A percentile compares a stretch with the other conserved stretches of the same genome.
phyloP scores from a whole-genome alignment of 2,329 filamentous ascomycete species.

The Lecanicillium sp. region DNA sequence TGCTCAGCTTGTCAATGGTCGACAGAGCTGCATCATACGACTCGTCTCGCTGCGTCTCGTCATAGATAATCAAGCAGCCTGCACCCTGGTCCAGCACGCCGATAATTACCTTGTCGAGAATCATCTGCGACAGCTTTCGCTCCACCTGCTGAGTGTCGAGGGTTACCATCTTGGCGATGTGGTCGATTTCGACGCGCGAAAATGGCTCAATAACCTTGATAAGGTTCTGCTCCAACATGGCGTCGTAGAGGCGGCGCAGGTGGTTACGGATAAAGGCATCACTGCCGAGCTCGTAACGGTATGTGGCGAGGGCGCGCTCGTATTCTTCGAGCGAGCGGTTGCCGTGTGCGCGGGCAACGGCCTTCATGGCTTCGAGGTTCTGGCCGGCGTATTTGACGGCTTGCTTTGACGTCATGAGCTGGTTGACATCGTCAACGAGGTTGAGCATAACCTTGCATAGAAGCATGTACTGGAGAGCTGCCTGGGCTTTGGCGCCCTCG shows the following conservation, averaged over 20 bases:
- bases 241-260: constrained; percentile 89
- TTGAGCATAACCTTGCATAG: constrained; percentile 99
- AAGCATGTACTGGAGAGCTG: constrained; percentile 97
- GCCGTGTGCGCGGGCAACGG: constrained; percentile 87
- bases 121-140: constrained; percentile 98
- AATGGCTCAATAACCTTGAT: constrained; percentile 99
- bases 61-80: constrained; percentile 94
- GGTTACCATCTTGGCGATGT: constrained; percentile 96
- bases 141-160: constrained; percentile 95
- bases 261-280: constrained; percentile 97
- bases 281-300: constrained; percentile 86
- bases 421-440: constrained; percentile 89
- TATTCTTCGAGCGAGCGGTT: constrained; percentile 97
- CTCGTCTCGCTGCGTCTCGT: constrained; percentile 88
- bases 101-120: constrained; percentile 96
- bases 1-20: constrained; percentile 95
- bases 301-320: constrained; percentile 81
- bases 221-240: constrained; percentile 98
- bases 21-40: constrained; percentile 89
- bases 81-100: constrained; percentile 94
- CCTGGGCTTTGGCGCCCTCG: constrained; percentile 81
- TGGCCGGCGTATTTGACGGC: constrained; percentile 93
- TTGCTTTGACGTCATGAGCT: constrained; percentile 91
- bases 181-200: constrained; percentile 90
- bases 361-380: constrained; percentile 98